Conservation (phyloP, 2,329 filamentous ascomycete genomes). For the Cladosporium sp. region DNA sequence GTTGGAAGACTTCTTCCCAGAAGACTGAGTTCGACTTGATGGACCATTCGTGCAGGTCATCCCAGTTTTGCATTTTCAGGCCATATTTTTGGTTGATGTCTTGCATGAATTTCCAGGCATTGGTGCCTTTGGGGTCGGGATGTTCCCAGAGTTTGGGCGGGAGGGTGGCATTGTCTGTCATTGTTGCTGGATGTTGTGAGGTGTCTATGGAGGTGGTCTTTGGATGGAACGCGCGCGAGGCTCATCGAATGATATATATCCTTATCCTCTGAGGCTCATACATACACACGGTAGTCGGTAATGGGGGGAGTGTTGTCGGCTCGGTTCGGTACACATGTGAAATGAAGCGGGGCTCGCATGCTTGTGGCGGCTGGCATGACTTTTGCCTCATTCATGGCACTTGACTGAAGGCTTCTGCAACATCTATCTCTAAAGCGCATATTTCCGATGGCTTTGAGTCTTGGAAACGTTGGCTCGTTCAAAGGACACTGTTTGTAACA, state of each 20-base stretch:
- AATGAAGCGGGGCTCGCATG: background rate
- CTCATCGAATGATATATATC: background rate
- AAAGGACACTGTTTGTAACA: too few relatives aligned
- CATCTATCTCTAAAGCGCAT: background rate
- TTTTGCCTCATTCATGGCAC: too few relatives aligned
- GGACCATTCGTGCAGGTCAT: slow-evolving; percentile 67
- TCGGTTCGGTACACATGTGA: background rate
- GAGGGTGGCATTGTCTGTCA: slow-evolving; percentile 17
- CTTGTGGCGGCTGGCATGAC: too few relatives aligned
- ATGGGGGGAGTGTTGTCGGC: background rate
- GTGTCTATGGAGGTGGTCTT: background rate
- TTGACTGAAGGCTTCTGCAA: too few relatives aligned
- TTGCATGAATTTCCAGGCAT: slow-evolving; percentile 65
- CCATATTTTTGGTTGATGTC: slow-evolving; percentile 55
- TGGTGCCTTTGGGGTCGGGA: slow-evolving; percentile 40
- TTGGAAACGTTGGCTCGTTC: too few relatives aligned
- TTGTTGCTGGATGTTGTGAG: background rate
- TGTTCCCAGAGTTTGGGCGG: slow-evolving; percentile 46
- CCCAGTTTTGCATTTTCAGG: slow-evolving; percentile 59
- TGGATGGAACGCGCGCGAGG: too few relatives aligned
- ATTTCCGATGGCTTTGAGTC: too few relatives aligned
- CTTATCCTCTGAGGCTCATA: background rate
- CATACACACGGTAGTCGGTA: background rate
- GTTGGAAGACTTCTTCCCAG: slow-evolving; percentile 60
- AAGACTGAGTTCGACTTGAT: slow-evolving; percentile 58